Evolutionary conservation across 106 monocot species (phyloP), one percentile per base, ranked within the genome.

Genomic region (Alisma plantagoaquatica): DNA sequence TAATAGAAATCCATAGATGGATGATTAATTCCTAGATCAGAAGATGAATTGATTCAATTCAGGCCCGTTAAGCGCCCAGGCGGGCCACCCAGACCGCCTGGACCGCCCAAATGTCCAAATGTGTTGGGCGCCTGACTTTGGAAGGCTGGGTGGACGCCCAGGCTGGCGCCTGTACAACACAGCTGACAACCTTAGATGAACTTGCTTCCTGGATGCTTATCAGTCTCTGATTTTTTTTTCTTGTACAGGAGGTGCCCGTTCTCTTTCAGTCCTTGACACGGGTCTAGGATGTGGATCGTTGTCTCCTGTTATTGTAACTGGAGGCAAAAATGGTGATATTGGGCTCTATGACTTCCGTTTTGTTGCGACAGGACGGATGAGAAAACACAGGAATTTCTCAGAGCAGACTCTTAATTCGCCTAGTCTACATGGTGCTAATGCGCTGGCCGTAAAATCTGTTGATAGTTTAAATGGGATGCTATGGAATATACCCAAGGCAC

Each of bases 401-500:
- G 70, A 65, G 24, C 79, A 51, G 31, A 72, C 55, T 51, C n/a
- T 63, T 6, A 72, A 51, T 26, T 63, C 74, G 10, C 17, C 54
- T 27, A 1, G 24, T 8, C 33, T 58, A 27, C 35, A 65, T 25
- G 71, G 68, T 31, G 32, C 57, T 27, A 59, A 53, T 22, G 24
- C 42, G 22, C 57, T 27, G 19, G 43, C 64, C 28, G 32, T 51
- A 18, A 72, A 72, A 21, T 46, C 38, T 49, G 52, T 59, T 61
- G 75, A 75, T 48, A 89, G 70, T 69, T 31, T 51, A 16, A 78
- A 67, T 60, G 90, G 98, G 53, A 86, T 90, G 90, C 54, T 98
- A 38, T 98, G 98, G 98, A 78, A 90, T 51, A 76, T 90, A 57
- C 85, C 81, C 57, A 90, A 71, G 56, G 98, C 90, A 64, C 98